Conservation (phyloP, 768 basidiomycete genomes). For the Boletus sensibilis region DNA sequence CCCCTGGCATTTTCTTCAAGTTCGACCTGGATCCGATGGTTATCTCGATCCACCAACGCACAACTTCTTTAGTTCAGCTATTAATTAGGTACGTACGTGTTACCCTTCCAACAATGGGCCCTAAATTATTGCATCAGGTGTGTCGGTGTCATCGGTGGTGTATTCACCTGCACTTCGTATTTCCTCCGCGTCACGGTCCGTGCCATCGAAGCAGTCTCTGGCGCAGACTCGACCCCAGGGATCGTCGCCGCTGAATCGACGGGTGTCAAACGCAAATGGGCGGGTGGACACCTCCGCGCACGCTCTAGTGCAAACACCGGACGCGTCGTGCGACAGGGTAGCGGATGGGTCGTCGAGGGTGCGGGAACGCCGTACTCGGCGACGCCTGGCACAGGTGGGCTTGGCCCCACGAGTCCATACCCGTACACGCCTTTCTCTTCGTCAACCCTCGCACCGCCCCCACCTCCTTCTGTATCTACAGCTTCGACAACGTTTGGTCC, state of each 20-base stretch:
- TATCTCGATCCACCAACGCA: constrained; percentile 84
- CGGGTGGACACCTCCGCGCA: constrained; percentile 60
- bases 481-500: constrained; percentile 35
- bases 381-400: constrained; percentile 35
- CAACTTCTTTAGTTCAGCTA: constrained; percentile 77
- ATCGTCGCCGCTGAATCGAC: constrained; percentile 67
- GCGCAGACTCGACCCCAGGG: constrained; percentile 48
- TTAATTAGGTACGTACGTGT: constrained; percentile 56
- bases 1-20: constrained; percentile 98
- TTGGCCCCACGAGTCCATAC: constrained; percentile 28
- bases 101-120: not conserved
- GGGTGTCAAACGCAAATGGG: constrained; percentile 68
- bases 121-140: constrained; percentile 39
- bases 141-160: constrained; percentile 91
- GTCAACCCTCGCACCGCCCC: constrained; percentile 1
- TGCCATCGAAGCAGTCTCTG: constrained; percentile 64
- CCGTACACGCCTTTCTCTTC: constrained; percentile 35
- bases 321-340: constrained; percentile 55
- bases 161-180: constrained; percentile 83
- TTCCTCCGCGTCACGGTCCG: constrained; percentile 63
- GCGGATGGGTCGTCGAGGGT: constrained; percentile 60
- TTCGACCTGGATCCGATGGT: constrained; percentile 92
- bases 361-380: constrained; percentile 35
- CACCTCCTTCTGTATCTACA: constrained; percentile 9
- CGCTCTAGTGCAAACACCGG: constrained; percentile 38